Evolutionary conservation across 768 basidiomycete genomes (phyloP).

Genomic region (Phallus indusiatus): DNA sequence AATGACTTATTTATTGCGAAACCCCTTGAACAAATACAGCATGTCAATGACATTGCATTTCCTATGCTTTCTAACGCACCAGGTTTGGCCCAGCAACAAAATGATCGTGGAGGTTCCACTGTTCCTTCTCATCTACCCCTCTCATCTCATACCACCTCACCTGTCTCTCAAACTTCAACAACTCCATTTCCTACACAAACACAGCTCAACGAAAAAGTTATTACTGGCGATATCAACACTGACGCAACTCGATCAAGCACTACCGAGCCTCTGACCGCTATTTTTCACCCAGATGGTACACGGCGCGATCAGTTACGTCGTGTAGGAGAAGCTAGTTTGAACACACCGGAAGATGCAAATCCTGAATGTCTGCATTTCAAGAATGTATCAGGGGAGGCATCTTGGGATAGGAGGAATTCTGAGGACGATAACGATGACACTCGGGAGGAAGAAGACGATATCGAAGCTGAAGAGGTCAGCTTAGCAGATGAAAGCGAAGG

Average conservation of each 20-base stretch:
- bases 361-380: slow-evolving; percentile 17
- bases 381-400: slow-evolving; percentile 25
- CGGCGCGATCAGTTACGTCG: slow-evolving; percentile 58
- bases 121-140: slow-evolving; percentile 20
- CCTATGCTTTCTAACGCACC: slow-evolving; percentile 38
- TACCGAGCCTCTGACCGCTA: slow-evolving; percentile 58
- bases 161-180: slow-evolving; percentile 14
- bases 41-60: slow-evolving; percentile 46
- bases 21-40: slow-evolving; percentile 33
- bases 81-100: slow-evolving; percentile 27
- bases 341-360: neutral
- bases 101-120: slow-evolving; percentile 10
- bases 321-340: neutral
- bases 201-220: slow-evolving; percentile 36
- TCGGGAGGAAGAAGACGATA: slow-evolving; percentile 50
- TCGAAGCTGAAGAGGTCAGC: slow-evolving; percentile 26
- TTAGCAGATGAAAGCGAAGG: slow-evolving; percentile 61
- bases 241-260: neutral
- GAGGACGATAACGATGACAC: slow-evolving; percentile 63
- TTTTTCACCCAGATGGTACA: slow-evolving; percentile 80
- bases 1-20: slow-evolving; percentile 73
- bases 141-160: slow-evolving; percentile 13
- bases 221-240: slow-evolving; percentile 17
- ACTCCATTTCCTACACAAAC: slow-evolving; percentile 17
- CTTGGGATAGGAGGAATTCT: slow-evolving; percentile 44